Percentiles rank a stretch among this genome's conserved stretches.
These are phyloP conservation scores for Mortierella sp. DNA, from an alignment of 371 early-diverging fungal species.

Conservation along the genomic window DNA sequence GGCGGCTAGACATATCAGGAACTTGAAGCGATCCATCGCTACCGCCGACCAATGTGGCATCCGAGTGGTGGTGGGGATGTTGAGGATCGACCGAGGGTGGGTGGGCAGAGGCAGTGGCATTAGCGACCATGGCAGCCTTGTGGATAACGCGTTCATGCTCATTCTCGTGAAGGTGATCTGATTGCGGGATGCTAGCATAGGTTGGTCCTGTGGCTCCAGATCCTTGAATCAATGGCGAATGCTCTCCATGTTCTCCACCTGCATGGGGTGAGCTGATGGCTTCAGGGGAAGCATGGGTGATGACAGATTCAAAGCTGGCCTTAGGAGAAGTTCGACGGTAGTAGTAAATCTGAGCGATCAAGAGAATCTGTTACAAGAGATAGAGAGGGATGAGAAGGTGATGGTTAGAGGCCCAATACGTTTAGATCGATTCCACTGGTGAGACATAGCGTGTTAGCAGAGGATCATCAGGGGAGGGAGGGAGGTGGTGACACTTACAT, in stretches of 20 bases:
- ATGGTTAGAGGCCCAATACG: background rate
- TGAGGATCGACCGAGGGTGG: conserved; percentile 15
- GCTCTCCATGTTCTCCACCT: conserved; percentile 15
- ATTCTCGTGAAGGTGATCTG: conserved; percentile 43
- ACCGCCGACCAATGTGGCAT: background rate
- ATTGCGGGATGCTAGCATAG: conserved; percentile 24
- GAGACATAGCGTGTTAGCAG: background rate
- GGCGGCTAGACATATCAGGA: background rate
- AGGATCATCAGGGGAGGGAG: background rate
- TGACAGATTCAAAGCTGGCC: conserved; percentile 43
- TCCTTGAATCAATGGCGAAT: conserved; percentile 15
- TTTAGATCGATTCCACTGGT: background rate
- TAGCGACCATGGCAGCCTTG: conserved; percentile 44
- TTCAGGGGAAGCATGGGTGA: conserved; percentile 40
- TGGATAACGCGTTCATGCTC: conserved; percentile 45
- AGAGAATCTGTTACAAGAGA: conserved; percentile 35
- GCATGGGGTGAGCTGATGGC: conserved; percentile 5
- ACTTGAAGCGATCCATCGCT: too few relatives aligned
- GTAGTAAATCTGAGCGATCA: conserved; percentile 65
- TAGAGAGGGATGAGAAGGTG: background rate
- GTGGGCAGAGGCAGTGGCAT: conserved; percentile 29
- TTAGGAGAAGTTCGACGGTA: conserved; percentile 55
- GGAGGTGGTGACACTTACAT: conserved; percentile 26
- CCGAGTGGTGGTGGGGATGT: background rate
- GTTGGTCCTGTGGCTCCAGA: conserved; percentile 8